phyloP scores from a whole-genome alignment of 495 filamentous ascomycete genomes.

The Penicillium macrosclerotiorum region DNA sequence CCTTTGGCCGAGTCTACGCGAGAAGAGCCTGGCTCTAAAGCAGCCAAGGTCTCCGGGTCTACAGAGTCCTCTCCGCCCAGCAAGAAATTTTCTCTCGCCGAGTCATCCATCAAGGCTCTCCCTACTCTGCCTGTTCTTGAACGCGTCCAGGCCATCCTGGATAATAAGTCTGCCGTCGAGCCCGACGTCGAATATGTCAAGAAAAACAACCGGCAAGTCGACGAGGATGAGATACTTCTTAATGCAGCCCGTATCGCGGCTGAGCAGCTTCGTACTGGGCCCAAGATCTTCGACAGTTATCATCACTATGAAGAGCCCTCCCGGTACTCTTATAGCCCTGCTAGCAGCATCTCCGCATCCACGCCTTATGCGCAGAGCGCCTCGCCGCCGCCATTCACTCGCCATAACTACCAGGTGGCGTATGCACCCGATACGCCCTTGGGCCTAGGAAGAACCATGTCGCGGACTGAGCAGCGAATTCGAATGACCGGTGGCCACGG shows the following conservation, averaged over 20 bases:
- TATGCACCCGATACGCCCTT: slow-evolving; percentile 38
- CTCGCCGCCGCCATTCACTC: slow-evolving; percentile 27
- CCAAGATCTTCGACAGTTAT: slow-evolving; percentile 28
- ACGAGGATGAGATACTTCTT: slow-evolving; percentile 44
- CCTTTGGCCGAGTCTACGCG: slow-evolving; percentile 7
- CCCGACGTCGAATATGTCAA: slow-evolving; percentile 18
- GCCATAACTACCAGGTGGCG: slow-evolving; percentile 38
- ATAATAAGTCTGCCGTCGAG: slow-evolving; percentile 20
- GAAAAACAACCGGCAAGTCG: slow-evolving; percentile 27
- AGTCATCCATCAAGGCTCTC: slow-evolving; percentile 32
- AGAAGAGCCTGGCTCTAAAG: slow-evolving; percentile 21
- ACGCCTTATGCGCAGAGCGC: slow-evolving; percentile 24
- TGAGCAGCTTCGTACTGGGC: slow-evolving; percentile 38
- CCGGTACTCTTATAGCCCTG: slow-evolving; percentile 26
- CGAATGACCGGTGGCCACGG: slow-evolving; percentile 41
- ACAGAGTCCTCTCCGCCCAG: slow-evolving; percentile 4
- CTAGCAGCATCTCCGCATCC: slow-evolving; percentile 26
- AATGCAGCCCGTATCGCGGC: slow-evolving; percentile 44
- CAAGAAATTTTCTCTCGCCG: slow-evolving; percentile 32
- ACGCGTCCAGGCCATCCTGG: slow-evolving; percentile 25
- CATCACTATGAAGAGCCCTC: slow-evolving; percentile 13
- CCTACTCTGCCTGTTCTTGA: slow-evolving; percentile 43
- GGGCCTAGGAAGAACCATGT: slow-evolving; percentile 38
- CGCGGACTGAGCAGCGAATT: slow-evolving; percentile 42
- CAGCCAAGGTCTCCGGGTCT: slow-evolving; percentile 22